Evolutionary conservation across 225 moss, liverwort and hornwort genomes (phyloP), one percentile per base, ranked within the genome.

Genomic region (Lunularia cruciata): DNA sequence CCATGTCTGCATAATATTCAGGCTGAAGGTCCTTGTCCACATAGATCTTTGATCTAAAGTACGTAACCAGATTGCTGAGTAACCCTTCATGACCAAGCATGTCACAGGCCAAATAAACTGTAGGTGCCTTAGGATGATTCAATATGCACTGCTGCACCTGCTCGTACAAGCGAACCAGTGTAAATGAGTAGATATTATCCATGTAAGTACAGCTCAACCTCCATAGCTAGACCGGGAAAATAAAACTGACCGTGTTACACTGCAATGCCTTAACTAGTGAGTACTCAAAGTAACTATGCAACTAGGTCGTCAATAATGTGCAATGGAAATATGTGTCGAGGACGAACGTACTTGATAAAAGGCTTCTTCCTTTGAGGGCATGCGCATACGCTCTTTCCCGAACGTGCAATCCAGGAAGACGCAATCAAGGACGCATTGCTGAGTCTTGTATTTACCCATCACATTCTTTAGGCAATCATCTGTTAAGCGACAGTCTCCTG

Each of bases 371-470:
- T 80, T 91, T 8, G 86, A 78, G 39, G 91, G 94, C 83, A 94
- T 75, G 36, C 77, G 73, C 75, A 85, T 47, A 15, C 56, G 75
- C 63, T 86, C 83, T 32, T 70, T 89, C 33, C 91, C 91, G 43
- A 94, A 94, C 7, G 91, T 94, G 77, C 94, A 94, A 64, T 91
- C 94, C 12, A 94, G 65, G 52, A 86, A 91, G 13, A 89, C 66
- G 73, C 86, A 91, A 67, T 94, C 86, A 14, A 91, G 68, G 32
- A 77, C 65, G 40, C 71, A 67, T 14, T 58, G 65, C 25, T 69
- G 57, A 5, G 28, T 61, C 54, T 61, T 83, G 55, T 67, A 60
- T 33, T 82, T 80, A 15, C 60, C 68, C 18, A 86, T 70, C 14
- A 89, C 68, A 65, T 85, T 79, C 70, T 43, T 74, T 0, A 94